These are phyloP conservation scores for Aspergillus conjunctus DNA, from an alignment of 495 filamentous ascomycete genomes.

Conservation along the genomic window DNA sequence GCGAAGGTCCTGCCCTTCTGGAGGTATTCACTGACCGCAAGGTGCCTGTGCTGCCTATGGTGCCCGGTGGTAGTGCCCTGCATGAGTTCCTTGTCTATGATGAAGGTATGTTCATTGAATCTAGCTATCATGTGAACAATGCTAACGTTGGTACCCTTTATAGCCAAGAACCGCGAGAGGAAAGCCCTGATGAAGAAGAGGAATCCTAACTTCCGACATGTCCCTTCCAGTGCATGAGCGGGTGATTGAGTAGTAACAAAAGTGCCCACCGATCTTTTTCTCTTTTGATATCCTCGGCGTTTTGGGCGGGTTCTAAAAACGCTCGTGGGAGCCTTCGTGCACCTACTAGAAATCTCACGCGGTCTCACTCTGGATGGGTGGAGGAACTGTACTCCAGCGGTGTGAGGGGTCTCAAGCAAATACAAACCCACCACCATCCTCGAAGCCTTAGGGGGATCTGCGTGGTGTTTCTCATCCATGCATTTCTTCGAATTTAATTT, in stretches of 20 bases:
- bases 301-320: slow-evolving; percentile 47
- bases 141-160: slow-evolving; percentile 25
- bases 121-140: background rate
- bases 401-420: background rate
- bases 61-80: slow-evolving; percentile 80
- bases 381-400: slow-evolving; percentile 3
- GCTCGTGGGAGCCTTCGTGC: slow-evolving; percentile 31
- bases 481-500: background rate
- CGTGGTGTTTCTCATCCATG: background rate
- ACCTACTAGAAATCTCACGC: slow-evolving; percentile 15
- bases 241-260: slow-evolving; percentile 27
- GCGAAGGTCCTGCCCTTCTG: slow-evolving; percentile 74
- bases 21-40: slow-evolving; percentile 72
- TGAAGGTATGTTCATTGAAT: slow-evolving; percentile 54
- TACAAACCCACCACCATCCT: background rate
- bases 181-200: slow-evolving; percentile 71
- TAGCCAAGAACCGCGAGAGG: slow-evolving; percentile 74
- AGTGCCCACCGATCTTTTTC: slow-evolving; percentile 33
- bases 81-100: slow-evolving; percentile 96
- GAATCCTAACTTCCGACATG: slow-evolving; percentile 34
- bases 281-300: slow-evolving; percentile 53
- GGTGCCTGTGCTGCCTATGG: slow-evolving; percentile 98
- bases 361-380: slow-evolving; percentile 2
- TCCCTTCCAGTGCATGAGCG: slow-evolving; percentile 23
- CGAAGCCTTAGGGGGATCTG: background rate